phyloP scores from a whole-genome alignment of 169 alveolate genomes.

The Amoebophrya sp. region DNA sequence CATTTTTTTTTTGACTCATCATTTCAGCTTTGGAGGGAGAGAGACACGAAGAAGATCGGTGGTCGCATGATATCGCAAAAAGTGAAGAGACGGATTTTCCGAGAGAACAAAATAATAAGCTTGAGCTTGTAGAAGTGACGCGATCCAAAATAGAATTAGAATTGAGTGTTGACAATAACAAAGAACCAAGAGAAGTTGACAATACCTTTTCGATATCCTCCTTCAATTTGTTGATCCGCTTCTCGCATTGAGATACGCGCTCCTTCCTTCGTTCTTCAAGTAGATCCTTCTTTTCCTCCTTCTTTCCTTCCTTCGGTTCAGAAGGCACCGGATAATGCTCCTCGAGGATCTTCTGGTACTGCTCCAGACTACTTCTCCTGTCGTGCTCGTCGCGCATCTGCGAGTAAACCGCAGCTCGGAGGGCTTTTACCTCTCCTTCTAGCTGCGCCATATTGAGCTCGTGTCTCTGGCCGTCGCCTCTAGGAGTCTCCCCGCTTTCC shows the following conservation, averaged over 20 bases:
- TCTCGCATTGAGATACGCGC: too few species aligned
- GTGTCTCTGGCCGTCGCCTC: too few species aligned
- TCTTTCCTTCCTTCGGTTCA: background rate
- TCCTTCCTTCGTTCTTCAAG: too few species aligned
- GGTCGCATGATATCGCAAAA: too few species aligned
- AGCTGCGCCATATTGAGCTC: too few species aligned
- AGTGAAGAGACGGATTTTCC: too few species aligned
- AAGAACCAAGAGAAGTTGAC: too few species aligned
- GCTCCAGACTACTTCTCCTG: background rate
- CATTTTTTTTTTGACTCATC: background rate
- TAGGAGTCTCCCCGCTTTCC: too few species aligned
- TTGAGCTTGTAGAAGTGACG: background rate
- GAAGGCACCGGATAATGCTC: background rate
- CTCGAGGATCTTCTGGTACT: background rate
- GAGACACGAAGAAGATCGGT: too few species aligned
- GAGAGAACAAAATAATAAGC: too few species aligned
- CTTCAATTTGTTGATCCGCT: background rate
- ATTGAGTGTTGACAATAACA: too few species aligned
- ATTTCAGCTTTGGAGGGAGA: background rate
- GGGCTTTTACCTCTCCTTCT: background rate
- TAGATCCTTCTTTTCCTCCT: background rate
- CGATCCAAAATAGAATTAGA: background rate
- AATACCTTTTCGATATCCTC: background rate
- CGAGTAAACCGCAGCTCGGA: background rate
- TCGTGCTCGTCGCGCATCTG: slow-evolving; percentile 24